Conservation (phyloP, 202 grass and related monocot species). For the Musa balbisiana region DNA sequence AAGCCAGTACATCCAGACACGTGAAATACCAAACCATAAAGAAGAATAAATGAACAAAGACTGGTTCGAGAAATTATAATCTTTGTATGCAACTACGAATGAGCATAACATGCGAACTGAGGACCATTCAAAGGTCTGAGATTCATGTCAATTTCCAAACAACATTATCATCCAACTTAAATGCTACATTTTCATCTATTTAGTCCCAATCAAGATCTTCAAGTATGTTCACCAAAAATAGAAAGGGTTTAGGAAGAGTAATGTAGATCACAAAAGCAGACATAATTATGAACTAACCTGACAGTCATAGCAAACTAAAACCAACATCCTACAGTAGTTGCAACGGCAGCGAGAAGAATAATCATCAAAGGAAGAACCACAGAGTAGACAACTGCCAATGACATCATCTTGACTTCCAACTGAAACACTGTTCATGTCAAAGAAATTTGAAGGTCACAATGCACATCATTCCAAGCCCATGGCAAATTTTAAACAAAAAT, state of each 20-base stretch:
- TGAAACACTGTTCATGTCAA: conserved; percentile 45
- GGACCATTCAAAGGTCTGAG: neutral
- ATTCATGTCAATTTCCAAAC: neutral
- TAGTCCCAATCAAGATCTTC: neutral
- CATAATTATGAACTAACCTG: conserved; percentile 37
- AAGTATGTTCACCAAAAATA: neutral
- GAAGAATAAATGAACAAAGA: neutral
- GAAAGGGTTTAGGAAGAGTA: neutral
- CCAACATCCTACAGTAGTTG: conserved; percentile 69
- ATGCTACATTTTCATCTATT: neutral
- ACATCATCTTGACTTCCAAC: conserved; percentile 62
- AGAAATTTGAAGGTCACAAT: conserved; percentile 11
- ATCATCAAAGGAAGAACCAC: conserved; percentile 65
- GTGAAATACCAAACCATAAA: too few species aligned
- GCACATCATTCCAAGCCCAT: neutral
- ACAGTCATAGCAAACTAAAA: conserved; percentile 63
- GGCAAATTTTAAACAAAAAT: neutral
- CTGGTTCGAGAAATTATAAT: neutral
- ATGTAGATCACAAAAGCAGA: neutral
- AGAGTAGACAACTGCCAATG: conserved; percentile 70
- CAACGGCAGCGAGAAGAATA: conserved; percentile 70
- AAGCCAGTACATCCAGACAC: too few species aligned
- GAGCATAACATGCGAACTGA: too few species aligned
- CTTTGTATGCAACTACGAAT: neutral
- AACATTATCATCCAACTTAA: neutral